These are phyloP conservation scores for Veloporphyrellus conicus DNA, from an alignment of 1,284 basidiomycete species.

Conservation along the genomic window DNA sequence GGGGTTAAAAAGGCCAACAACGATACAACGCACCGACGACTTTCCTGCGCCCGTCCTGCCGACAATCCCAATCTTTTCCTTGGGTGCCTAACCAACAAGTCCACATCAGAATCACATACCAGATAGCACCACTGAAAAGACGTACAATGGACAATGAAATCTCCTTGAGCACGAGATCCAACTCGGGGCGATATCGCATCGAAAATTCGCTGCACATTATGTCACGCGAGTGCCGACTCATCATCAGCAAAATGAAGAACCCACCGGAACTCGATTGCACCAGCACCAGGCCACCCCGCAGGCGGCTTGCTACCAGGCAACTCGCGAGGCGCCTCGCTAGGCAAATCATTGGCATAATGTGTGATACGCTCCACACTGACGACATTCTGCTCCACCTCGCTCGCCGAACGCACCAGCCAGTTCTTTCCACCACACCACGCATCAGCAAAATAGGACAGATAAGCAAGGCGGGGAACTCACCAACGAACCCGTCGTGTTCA, in stretches of 20 bases:
- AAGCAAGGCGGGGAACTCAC: conserved; percentile 36
- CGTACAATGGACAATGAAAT: conserved; percentile 65
- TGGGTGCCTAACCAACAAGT: conserved; percentile 47
- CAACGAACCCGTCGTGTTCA: conserved; percentile 74
- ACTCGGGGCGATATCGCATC: conserved; percentile 77
- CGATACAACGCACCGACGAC: conserved; percentile 53
- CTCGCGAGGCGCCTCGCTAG: conserved; percentile 73
- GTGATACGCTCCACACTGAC: conserved; percentile 81
- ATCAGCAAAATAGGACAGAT: neutral
- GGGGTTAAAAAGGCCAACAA: too few species aligned
- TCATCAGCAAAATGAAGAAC: conserved; percentile 9
- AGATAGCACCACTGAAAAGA: neutral
- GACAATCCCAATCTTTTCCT: conserved; percentile 81
- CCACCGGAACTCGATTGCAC: conserved; percentile 73
- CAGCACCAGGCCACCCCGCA: conserved; percentile 70
- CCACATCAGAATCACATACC: neutral
- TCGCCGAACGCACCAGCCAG: conserved; percentile 87
- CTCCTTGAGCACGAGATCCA: conserved; percentile 75
- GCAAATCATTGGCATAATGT: conserved; percentile 68
- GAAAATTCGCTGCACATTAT: conserved; percentile 58
- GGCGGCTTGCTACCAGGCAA: conserved; percentile 61
- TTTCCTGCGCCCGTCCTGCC: conserved; percentile 95
- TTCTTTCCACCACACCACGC: conserved; percentile 44
- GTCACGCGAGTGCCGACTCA: neutral
- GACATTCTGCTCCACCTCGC: conserved; percentile 92